A percentile compares a stretch with the other conserved stretches of the same genome.
Conservation (phyloP, 2,329 filamentous ascomycete species). For the Hyphodiscus sp. region DNA sequence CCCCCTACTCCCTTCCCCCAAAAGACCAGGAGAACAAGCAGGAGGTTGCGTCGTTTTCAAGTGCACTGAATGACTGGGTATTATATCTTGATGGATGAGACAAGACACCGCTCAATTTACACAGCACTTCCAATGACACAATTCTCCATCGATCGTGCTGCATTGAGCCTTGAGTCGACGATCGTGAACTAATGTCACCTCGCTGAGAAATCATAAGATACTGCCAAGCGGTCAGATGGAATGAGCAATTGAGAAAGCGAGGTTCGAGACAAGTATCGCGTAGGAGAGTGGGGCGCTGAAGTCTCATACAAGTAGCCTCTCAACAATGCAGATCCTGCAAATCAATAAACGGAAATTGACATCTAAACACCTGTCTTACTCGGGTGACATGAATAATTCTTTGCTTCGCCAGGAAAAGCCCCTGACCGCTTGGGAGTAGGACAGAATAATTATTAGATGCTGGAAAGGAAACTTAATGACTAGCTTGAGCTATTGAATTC, state of each 20-base stretch:
- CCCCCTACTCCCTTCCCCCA: too few relatives aligned
- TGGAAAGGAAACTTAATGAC: not conserved
- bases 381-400: not conserved
- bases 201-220: too few relatives aligned
- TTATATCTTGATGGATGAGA: not conserved
- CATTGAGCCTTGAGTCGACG: too few relatives aligned
- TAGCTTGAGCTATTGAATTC: not conserved
- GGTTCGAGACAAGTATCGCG: too few relatives aligned
- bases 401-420: not conserved
- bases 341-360: too few relatives aligned
- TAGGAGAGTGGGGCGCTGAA: too few relatives aligned
- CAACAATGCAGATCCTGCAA: too few relatives aligned
- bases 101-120: not conserved
- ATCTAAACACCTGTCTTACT: not conserved
- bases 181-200: too few relatives aligned
- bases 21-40: not conserved
- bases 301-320: too few relatives aligned
- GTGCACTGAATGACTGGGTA: not conserved
- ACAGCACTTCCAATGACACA: not conserved
- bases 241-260: too few relatives aligned
- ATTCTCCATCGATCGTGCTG: not conserved
- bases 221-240: too few relatives aligned
- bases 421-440: not conserved
- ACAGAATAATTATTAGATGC: not conserved
- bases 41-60: not conserved